Percentiles rank a stretch among this genome's conserved stretches.
Conservation (phyloP, 1,139 yeast genomes). For the Saccharomyces hybrid region DNA sequence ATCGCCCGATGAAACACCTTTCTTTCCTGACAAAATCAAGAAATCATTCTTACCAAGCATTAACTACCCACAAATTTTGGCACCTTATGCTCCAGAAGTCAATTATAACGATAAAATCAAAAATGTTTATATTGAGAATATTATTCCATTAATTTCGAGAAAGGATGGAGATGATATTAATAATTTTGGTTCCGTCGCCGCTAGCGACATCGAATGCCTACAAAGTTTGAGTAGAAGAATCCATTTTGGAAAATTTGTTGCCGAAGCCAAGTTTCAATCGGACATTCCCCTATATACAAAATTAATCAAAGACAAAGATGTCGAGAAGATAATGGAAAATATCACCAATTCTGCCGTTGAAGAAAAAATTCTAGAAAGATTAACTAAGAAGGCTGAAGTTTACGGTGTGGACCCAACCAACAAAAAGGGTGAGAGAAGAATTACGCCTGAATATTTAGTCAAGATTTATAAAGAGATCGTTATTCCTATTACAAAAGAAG, state of each 20-base stretch:
- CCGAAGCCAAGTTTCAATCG: slow-evolving; percentile 78
- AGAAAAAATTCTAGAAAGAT: slow-evolving; percentile 67
- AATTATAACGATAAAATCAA: slow-evolving; percentile 68
- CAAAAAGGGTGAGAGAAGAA: slow-evolving; percentile 62
- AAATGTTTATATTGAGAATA: slow-evolving; percentile 55
- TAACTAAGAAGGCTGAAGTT: slow-evolving; percentile 69
- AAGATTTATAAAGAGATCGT: slow-evolving; percentile 78
- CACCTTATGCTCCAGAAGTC: slow-evolving; percentile 63
- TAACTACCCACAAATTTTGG: slow-evolving; percentile 71
- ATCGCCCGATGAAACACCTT: slow-evolving; percentile 94
- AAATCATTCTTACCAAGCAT: slow-evolving; percentile 71
- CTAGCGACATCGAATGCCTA: slow-evolving; percentile 75
- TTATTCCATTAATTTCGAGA: slow-evolving; percentile 69
- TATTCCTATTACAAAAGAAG: slow-evolving; percentile 89
- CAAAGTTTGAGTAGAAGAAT: slow-evolving; percentile 90
- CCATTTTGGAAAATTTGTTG: slow-evolving; percentile 95
- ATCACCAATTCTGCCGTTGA: slow-evolving; percentile 88
- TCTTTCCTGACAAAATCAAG: slow-evolving; percentile 62
- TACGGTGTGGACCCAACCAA: slow-evolving; percentile 87
- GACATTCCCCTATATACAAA: slow-evolving; percentile 58
- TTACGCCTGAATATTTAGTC: slow-evolving; percentile 74
- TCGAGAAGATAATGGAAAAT: slow-evolving; percentile 64
- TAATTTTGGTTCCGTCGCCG: slow-evolving; percentile 80
- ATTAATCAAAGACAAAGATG: slow-evolving; percentile 59
- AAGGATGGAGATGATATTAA: slow-evolving; percentile 70